These are phyloP conservation scores for Rhododendron molle DNA, from an alignment of 148 eudicot species.

Conservation along the genomic window DNA sequence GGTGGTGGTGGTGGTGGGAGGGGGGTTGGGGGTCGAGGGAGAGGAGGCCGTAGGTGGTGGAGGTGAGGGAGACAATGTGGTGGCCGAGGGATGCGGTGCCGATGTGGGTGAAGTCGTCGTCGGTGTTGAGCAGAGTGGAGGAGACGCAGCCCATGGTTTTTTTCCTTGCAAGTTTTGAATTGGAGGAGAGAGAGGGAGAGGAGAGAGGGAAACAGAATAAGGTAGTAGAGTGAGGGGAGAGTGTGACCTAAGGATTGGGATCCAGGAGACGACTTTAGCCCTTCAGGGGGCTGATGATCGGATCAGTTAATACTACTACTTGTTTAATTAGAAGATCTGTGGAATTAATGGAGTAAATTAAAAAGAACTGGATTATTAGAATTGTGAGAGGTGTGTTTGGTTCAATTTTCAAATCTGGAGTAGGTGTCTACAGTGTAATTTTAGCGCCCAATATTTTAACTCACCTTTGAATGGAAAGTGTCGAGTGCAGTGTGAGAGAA, in stretches of 20 bases:
- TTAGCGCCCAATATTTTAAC: constrained; percentile 8
- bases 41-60: constrained; percentile 73
- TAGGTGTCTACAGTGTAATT: neutral
- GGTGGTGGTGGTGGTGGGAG: constrained; percentile 19
- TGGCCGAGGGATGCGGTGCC: constrained; percentile 43
- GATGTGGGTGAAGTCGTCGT: constrained; percentile 59
- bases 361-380: neutral
- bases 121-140: constrained; percentile 53
- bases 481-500: neutral
- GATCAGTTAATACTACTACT: neutral
- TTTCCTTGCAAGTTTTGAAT: neutral
- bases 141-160: constrained; percentile 74
- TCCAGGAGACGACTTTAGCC: neutral
- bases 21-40: constrained; percentile 37
- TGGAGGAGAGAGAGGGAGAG: neutral
- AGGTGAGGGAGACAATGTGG: constrained; percentile 80
- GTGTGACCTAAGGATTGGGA: too few species aligned
- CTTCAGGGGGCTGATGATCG: neutral
- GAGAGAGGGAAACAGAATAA: neutral
- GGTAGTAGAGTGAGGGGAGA: neutral
- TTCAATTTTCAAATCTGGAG: constrained; percentile 2
- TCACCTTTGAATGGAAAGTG: neutral
- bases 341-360: neutral
- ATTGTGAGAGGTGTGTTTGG: neutral
- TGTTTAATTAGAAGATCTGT: neutral